A percentile compares a stretch with the other conserved stretches of the same genome.
phyloP scores from a whole-genome alignment of 2,329 filamentous ascomycete species.

The Hymenoscyphus occultus region DNA sequence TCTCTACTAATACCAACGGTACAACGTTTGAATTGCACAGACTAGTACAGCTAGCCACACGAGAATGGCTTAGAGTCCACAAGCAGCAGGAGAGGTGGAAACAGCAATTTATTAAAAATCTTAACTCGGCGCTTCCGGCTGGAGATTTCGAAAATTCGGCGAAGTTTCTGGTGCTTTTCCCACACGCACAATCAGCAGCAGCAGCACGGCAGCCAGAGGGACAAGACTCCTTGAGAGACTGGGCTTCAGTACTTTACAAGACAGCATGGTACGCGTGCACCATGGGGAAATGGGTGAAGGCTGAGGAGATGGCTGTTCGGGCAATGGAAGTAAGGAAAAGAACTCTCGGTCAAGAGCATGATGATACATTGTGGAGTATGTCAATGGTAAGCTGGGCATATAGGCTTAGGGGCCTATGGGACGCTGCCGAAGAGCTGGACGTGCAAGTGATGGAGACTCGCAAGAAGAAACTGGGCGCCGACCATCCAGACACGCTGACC shows the following conservation, averaged over 20 bases:
- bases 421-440: too few species aligned
- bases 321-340: slow-evolving; percentile 20
- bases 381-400: slow-evolving; percentile 16
- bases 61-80: slow-evolving; percentile 36
- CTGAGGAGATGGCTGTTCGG: slow-evolving; percentile 17
- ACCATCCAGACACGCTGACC: too few species aligned
- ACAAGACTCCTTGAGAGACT: slow-evolving; percentile 22
- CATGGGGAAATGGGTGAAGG: slow-evolving; percentile 19
- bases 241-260: slow-evolving; percentile 25
- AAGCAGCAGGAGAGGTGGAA: slow-evolving; percentile 34
- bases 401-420: slow-evolving; percentile 14
- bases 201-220: slow-evolving; percentile 19
- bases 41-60: slow-evolving; percentile 42
- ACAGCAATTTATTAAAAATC: slow-evolving; percentile 32
- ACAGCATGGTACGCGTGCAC: slow-evolving; percentile 24
- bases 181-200: slow-evolving; percentile 23
- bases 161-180: slow-evolving; percentile 25
- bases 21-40: slow-evolving; percentile 42
- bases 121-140: slow-evolving; percentile 26
- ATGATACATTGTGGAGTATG: slow-evolving; percentile 24
- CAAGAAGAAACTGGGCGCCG: slow-evolving; percentile 17
- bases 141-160: slow-evolving; percentile 28
- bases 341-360: slow-evolving; percentile 21
- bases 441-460: too few species aligned
- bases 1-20: slow-evolving; percentile 28